phyloP scores from a whole-genome alignment of 1,284 basidiomycete genomes.

The Leccinum angustisporum region DNA sequence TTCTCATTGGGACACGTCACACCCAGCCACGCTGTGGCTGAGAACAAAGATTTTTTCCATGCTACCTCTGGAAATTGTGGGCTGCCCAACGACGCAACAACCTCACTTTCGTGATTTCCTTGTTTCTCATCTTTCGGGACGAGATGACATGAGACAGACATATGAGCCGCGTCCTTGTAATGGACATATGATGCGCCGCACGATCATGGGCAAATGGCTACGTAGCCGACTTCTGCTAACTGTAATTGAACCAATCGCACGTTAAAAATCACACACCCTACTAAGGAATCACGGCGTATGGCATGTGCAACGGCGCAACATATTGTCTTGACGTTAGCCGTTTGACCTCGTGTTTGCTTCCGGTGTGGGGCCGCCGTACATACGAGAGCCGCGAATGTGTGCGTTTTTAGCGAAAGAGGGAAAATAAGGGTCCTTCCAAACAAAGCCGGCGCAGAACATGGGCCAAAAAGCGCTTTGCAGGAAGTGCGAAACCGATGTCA shows the following conservation, averaged over 20 bases:
- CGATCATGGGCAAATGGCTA: neutral
- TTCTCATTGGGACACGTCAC: neutral
- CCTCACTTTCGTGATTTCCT: neutral
- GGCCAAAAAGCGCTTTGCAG: neutral
- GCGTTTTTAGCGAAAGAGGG: neutral
- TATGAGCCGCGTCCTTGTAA: neutral
- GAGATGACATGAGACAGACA: neutral
- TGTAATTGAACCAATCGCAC: neutral
- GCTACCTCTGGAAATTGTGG: neutral
- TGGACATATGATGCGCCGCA: conserved; percentile 6
- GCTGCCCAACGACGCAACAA: neutral
- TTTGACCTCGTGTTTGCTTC: neutral
- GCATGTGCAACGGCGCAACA: neutral
- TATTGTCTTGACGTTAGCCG: neutral
- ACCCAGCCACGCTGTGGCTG: neutral
- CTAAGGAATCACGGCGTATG: neutral
- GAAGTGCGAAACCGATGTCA: neutral
- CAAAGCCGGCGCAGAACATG: neutral
- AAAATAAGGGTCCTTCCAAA: neutral
- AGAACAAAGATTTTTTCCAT: neutral
- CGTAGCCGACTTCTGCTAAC: neutral
- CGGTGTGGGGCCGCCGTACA: neutral
- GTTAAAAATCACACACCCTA: neutral
- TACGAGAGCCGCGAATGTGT: neutral
- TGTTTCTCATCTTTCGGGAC: neutral